Evolutionary conservation across 768 basidiomycete species (phyloP), one percentile per base, ranked within the genome.

Genomic region (Albatrellus ellisii): DNA sequence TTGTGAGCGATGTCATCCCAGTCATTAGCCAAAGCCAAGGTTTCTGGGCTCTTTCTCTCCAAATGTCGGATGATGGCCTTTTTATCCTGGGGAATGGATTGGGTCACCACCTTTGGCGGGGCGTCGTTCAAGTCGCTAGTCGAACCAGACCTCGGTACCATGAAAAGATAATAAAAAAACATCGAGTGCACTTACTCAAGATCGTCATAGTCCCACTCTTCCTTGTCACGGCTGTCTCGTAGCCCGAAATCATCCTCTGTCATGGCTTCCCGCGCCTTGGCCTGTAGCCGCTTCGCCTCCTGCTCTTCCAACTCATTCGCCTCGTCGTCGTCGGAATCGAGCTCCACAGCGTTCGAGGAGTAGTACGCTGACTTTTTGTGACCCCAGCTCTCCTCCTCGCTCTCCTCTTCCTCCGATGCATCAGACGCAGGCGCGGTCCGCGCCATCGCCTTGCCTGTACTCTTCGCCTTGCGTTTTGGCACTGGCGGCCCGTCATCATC

Each of bases 251-350:
- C 91, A 12, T 73, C 77, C 33, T 88, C 84, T 7, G 51, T 61
- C 67, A 94, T 69, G 9, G 60, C 70, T 49, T 86, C 80, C 25
- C 81, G 69, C 18, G 73, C 66, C 61, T 86, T 90, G 27, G 62
- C 59, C 58, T 94, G 92, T 34, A 94, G 60, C 44, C 87, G 67
- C 51, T 62, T 77, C 6, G 84, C 86, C 58, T 97, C 91, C 55
- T 82, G 77, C 56, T 88, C 87, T 54, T 97, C 90, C 38, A 94
- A 62, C 49, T 84, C 81, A 53, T 85, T 74, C 26, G 77, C 84
- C 58, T 94, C 91, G 52, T 94, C 91, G 48, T 92, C 82, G 51
- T 86, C 85, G 27, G 80, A 81, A 40, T 86, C 86, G 27, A 88
- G 63, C 42, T 84, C 64, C 26, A 69, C 79, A 25, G 84, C 87